Base-by-base conservation (phyloP, 164 flowering plant genomes). In the Protea cynaroides region DNA sequence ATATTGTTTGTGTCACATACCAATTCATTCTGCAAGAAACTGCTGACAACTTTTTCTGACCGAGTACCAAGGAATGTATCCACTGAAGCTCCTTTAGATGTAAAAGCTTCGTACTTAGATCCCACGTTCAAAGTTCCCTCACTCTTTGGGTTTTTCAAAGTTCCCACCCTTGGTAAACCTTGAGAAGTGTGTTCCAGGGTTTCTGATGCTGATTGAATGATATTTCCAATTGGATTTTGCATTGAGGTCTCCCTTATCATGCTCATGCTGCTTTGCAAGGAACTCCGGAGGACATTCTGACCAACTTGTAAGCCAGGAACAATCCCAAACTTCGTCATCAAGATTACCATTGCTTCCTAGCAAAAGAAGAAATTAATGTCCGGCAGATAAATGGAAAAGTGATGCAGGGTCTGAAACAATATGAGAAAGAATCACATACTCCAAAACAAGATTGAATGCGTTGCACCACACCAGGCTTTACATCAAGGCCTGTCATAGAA, bases 401-500 rank as follows among this genome's bases (percentile, higher is more conserved):
- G 47, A 1, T 50, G 57, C 11, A 59, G 25, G 18, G 1, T 24
- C 17, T 34, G 12, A n/a, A 38, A 49, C 15, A 51, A 0, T 11
- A 56, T 1, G 44, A 49, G 61, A 14, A 24, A 61, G 69, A 56
- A 44, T 25, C 11, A 78, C 83, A 43, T 84, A 91, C 99, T 40
- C 76, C 64, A 56, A 84, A 13, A 74, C 60, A 71, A 61, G 80
- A 74, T 71, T 89, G 96, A 70, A 84, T 54, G 52, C 78, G 80
- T 64, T 83, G 73, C 70, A 89, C 57, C 63, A 81, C 90, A 24
- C 86, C 79, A 63, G 97, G 97, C 80, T 94, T 94, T 73, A 91
- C 58, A 72, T 96, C 92, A 75, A 91, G 72, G 43, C 98, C 98
- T 94, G 80, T 56, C 65, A 79, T 25, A 53, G 67, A 60, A n/a